Conservation (phyloP, 2,329 filamentous ascomycete genomes). For the Hypoxylon sp. region DNA sequence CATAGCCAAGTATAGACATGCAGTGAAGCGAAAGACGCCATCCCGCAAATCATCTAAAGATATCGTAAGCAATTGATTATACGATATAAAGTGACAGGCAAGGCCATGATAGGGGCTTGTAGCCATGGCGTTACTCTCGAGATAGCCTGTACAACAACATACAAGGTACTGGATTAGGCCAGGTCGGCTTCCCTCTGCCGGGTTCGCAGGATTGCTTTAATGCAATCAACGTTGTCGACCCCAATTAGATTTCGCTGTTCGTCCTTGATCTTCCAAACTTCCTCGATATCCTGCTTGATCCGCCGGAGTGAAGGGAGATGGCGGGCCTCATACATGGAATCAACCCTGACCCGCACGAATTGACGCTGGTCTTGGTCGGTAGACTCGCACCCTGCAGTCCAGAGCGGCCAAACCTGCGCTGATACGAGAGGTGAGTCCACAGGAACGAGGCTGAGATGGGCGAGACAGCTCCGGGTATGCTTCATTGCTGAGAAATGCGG, state of each 20-base stretch:
- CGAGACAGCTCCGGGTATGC: constrained; percentile 50
- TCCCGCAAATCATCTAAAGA: no score
- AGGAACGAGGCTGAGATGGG: constrained; percentile 48
- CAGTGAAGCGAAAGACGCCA: no score
- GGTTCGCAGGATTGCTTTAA: constrained; percentile 48
- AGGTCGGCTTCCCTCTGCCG: constrained; percentile 48
- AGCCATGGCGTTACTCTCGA: neutral
- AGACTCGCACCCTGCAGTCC: constrained; percentile 55
- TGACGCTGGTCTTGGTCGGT: constrained; percentile 46
- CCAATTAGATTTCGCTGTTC: constrained; percentile 48
- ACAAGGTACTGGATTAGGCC: constrained; percentile 8
- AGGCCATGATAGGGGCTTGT: neutral
- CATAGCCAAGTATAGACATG: neutral
- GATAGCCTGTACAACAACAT: neutral
- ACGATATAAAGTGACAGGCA: neutral
- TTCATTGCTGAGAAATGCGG: constrained; percentile 43
- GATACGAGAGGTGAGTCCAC: constrained; percentile 52
- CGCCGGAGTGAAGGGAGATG: constrained; percentile 52
- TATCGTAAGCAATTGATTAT: no score
- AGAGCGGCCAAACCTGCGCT: constrained; percentile 54
- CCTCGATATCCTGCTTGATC: constrained; percentile 52
- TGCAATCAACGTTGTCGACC: constrained; percentile 54
- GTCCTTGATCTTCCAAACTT: constrained; percentile 54
- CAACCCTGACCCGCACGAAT: constrained; percentile 48
- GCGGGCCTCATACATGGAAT: constrained; percentile 51